Percentiles rank a stretch among this genome's conserved stretches.
phyloP scores from a whole-genome alignment of 371 early-diverging fungal species.

The Quaeritorhiza haematococci region DNA sequence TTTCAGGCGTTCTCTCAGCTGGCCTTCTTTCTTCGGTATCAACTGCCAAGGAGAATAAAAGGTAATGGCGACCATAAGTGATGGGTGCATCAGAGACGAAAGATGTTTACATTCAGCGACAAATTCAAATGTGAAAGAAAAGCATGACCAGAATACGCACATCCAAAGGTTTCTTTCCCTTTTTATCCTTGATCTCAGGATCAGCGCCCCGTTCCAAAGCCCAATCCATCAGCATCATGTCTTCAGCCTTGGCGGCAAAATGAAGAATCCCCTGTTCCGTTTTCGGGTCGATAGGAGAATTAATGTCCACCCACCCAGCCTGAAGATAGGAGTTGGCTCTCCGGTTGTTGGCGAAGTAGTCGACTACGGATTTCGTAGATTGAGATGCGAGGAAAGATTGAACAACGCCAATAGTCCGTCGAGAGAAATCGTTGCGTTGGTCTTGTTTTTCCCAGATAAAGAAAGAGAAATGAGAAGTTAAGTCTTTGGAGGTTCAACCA shows the following conservation, averaged over 20 bases:
- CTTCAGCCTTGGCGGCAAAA: conserved; percentile 51
- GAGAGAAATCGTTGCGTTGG: conserved; percentile 15
- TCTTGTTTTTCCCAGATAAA: no score
- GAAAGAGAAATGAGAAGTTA: no score
- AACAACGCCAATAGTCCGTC: conserved; percentile 10
- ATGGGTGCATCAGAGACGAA: no score
- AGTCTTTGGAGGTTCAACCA: not conserved
- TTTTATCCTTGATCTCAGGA: conserved; percentile 59
- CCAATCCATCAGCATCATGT: conserved; percentile 60
- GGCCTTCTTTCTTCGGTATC: conserved; percentile 20
- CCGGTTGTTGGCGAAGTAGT: conserved; percentile 16
- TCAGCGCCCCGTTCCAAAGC: conserved; percentile 65
- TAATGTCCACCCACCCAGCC: conserved; percentile 54
- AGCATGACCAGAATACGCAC: conserved; percentile 35
- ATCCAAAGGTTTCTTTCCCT: conserved; percentile 58
- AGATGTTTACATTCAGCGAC: no score
- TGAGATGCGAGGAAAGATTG: not conserved
- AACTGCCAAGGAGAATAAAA: conserved; percentile 13
- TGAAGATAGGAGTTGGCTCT: conserved; percentile 19
- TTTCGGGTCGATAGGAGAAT: conserved; percentile 47
- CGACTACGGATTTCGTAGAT: conserved; percentile 11
- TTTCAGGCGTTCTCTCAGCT: conserved; percentile 14
- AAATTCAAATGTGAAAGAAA: conserved; percentile 1
- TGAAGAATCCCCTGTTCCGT: conserved; percentile 63
- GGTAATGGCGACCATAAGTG: not conserved